phyloP scores from a whole-genome alignment of 169 alveolate species.

The Perkinsus olseni region DNA sequence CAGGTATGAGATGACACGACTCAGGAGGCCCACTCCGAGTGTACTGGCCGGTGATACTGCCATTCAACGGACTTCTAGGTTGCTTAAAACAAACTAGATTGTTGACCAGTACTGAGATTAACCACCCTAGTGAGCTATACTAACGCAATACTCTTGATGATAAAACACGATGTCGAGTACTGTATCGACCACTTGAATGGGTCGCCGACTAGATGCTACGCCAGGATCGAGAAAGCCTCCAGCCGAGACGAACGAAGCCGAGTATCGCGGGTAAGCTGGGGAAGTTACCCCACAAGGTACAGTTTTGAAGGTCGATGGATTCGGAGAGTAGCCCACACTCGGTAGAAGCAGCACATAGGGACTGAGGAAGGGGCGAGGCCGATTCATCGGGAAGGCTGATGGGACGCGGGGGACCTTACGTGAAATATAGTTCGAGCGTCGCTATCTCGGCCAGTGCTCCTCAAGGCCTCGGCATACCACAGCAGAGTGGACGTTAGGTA shows the following conservation, averaged over 20 bases:
- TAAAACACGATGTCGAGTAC: not conserved
- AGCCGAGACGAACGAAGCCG: not conserved
- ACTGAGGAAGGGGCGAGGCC: not conserved
- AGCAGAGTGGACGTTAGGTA: not conserved
- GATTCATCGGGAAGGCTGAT: not conserved
- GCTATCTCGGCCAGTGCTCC: not conserved
- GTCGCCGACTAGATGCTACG: not conserved
- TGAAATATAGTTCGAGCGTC: not conserved
- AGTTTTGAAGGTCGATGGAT: not conserved
- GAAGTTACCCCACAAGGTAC: not conserved
- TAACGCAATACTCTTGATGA: not conserved
- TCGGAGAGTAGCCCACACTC: not conserved
- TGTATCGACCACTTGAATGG: not conserved
- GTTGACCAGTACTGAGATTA: too few species aligned
- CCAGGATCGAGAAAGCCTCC: not conserved
- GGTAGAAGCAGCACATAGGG: not conserved
- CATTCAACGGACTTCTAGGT: not conserved
- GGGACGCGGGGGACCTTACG: not conserved
- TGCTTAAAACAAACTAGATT: not conserved
- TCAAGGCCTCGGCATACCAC: not conserved
- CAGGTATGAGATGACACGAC: not conserved
- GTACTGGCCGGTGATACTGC: not conserved
- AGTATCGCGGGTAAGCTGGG: not conserved
- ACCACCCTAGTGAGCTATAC: too few species aligned
- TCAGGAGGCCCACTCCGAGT: not conserved